A percentile compares a stretch with the other conserved stretches of the same genome.
phyloP scores from a whole-genome alignment of 2,329 filamentous ascomycete species.

The Penicillium sp. region DNA sequence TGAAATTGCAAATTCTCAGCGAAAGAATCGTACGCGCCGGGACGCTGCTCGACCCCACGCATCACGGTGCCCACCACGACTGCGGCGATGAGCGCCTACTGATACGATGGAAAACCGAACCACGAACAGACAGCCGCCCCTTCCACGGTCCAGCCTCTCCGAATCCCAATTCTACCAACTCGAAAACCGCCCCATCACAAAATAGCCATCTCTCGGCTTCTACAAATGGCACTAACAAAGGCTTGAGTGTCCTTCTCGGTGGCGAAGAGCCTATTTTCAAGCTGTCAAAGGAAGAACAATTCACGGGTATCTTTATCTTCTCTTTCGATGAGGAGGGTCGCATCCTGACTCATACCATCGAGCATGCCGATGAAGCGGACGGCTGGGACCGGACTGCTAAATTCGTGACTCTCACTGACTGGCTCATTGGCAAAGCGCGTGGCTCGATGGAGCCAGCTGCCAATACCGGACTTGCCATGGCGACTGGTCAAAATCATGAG shows the following conservation, averaged over 20 bases:
- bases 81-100: conserved; percentile 71
- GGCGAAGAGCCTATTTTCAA: conserved; percentile 52
- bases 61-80: conserved; percentile 29
- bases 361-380: conserved; percentile 80
- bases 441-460: conserved; percentile 38
- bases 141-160: conserved; percentile 15
- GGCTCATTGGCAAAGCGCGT: conserved; percentile 78
- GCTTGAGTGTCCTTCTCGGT: conserved; percentile 49
- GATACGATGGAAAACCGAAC: conserved; percentile 78
- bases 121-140: conserved; percentile 31
- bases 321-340: conserved; percentile 87
- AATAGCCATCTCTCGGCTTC: conserved; percentile 23
- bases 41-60: conserved; percentile 36
- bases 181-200: conserved; percentile 1
- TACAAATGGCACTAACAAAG: conserved; percentile 36
- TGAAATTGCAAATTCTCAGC: conserved; percentile 79
- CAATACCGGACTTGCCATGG: conserved; percentile 29
- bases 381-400: conserved; percentile 81
- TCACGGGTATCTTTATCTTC: conserved; percentile 90
- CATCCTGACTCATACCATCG: conserved; percentile 84
- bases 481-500: conserved; percentile 21
- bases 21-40: conserved; percentile 76
- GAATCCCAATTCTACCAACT: conserved; percentile 11
- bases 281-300: conserved; percentile 66
- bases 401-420: conserved; percentile 89